Percentiles rank a stretch among this genome's conserved stretches.
Conservation (phyloP, 23 red algal species). For the Chondrus crispus region DNA sequence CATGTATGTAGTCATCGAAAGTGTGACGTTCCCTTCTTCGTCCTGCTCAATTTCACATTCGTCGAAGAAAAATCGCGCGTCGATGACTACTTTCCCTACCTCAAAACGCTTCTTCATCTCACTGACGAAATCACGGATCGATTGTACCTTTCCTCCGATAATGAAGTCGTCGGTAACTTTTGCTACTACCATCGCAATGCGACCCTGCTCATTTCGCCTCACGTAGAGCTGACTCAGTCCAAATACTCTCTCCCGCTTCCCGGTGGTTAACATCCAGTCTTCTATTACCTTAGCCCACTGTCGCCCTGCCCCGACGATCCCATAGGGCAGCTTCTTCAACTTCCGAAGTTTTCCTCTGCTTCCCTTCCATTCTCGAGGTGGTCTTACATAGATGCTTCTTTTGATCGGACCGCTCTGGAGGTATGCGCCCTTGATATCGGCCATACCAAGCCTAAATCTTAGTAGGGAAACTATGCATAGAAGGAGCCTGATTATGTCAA, state of each 20-base stretch:
- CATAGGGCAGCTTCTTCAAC: conserved; percentile 5
- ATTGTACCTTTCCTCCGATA: background rate
- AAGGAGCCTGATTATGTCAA: too few species aligned
- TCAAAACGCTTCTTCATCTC: background rate
- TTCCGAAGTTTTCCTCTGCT: conserved; percentile 20
- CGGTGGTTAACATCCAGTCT: background rate
- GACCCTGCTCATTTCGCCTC: background rate
- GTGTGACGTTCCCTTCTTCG: background rate
- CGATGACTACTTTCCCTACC: background rate
- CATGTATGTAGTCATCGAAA: background rate
- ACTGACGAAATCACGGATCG: background rate
- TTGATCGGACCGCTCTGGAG: too few species aligned
- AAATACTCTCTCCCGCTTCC: background rate
- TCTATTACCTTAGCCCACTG: background rate
- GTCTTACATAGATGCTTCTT: too few species aligned
- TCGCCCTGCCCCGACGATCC: conserved; percentile 15
- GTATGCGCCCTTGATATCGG: too few species aligned
- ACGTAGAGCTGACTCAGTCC: conserved; percentile 2
- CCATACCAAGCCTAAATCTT: too few species aligned
- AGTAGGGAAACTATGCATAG: too few species aligned
- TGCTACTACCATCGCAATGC: background rate
- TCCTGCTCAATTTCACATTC: background rate
- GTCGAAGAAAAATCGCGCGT: background rate
- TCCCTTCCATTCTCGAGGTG: background rate
- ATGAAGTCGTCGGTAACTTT: conserved; percentile 14